phyloP scores from a whole-genome alignment of 371 early-diverging fungal genomes.

The Haplosporangium sp. region DNA sequence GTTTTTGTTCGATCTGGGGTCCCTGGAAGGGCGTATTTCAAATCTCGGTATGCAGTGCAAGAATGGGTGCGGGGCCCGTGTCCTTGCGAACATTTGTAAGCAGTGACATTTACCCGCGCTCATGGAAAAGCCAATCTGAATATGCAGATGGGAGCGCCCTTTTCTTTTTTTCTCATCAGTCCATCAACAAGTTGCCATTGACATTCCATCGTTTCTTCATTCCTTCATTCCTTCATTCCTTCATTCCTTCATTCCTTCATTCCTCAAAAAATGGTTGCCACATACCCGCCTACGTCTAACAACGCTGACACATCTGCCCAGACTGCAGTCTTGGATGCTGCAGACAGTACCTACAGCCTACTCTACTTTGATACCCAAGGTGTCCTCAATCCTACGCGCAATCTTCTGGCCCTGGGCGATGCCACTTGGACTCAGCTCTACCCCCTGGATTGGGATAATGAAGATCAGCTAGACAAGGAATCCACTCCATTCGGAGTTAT shows the following conservation, averaged over 20 bases:
- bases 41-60: no score
- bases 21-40: no score
- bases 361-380: conserved; percentile 52
- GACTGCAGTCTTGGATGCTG: conserved; percentile 28
- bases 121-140: no score
- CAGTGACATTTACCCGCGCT: no score
- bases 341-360: conserved; percentile 35
- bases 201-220: not conserved
- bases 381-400: conserved; percentile 19
- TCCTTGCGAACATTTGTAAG: no score
- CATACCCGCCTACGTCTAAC: conserved; percentile 24
- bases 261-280: conserved; percentile 27
- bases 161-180: no score
- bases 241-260: not conserved
- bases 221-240: not conserved
- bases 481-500: conserved; percentile 43
- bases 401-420: conserved; percentile 24
- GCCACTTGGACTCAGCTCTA: conserved; percentile 43
- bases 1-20: no score
- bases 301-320: conserved; percentile 18
- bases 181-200: not conserved
- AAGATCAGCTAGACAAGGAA: conserved; percentile 26
- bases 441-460: conserved; percentile 48
- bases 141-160: no score
- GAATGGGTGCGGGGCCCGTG: no score